Evolutionary conservation across 2,329 filamentous ascomycete species (phyloP).

Genomic region (Monosporascus cannonballus): DNA sequence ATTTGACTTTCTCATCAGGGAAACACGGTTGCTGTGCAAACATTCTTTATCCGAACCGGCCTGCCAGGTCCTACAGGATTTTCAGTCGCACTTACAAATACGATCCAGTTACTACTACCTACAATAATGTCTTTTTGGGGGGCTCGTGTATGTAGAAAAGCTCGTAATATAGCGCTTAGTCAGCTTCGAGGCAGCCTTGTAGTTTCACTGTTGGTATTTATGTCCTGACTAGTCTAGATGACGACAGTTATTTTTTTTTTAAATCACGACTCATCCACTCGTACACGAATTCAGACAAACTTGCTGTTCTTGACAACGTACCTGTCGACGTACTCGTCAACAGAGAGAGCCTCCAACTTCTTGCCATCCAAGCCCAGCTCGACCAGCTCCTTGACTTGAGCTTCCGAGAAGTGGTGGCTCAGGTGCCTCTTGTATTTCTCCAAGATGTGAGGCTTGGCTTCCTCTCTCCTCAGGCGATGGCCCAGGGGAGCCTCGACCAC

Average conservation of each 20-base stretch:
- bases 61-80: too few species aligned
- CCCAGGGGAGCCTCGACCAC: slow-evolving; percentile 91
- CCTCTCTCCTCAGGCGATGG: slow-evolving; percentile 83
- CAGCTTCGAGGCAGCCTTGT: too few species aligned
- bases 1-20: too few species aligned
- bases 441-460: slow-evolving; percentile 96
- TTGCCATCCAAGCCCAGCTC: slow-evolving; percentile 69
- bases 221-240: background rate
- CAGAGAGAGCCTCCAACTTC: slow-evolving; percentile 71
- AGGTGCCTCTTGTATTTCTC: slow-evolving; percentile 94
- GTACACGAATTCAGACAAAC: slow-evolving; percentile 37
- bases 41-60: too few species aligned
- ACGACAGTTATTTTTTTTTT: background rate
- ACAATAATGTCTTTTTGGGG: too few species aligned
- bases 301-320: slow-evolving; percentile 56
- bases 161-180: too few species aligned
- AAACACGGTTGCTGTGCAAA: too few species aligned
- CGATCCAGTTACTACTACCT: too few species aligned
- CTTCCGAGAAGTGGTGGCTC: slow-evolving; percentile 70
- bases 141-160: too few species aligned
- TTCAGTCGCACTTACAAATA: too few species aligned
- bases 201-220: background rate
- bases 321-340: slow-evolving; percentile 86
- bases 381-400: slow-evolving; percentile 75
- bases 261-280: background rate